These are phyloP conservation scores for Penicillium sp. DNA, from an alignment of 2,329 filamentous ascomycete genomes.

Conservation along the genomic window DNA sequence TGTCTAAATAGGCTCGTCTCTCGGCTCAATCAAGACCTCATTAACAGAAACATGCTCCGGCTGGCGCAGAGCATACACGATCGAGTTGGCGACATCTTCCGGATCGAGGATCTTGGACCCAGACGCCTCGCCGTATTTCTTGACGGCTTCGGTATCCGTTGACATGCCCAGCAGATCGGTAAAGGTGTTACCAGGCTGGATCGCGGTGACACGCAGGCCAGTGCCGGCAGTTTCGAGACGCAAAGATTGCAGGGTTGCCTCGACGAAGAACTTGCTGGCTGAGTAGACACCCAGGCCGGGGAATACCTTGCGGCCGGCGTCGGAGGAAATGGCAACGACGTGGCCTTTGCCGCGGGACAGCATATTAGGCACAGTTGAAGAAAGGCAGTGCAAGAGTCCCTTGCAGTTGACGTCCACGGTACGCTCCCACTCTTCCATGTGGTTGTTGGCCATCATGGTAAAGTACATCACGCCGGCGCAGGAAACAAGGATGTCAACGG, in stretches of 20 bases:
- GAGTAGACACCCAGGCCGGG: constrained; percentile 77
- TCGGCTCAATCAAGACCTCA: constrained; percentile 70
- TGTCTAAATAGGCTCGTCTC: constrained; percentile 64
- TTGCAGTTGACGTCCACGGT: constrained; percentile 86
- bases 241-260: constrained; percentile 69
- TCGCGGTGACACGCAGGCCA: constrained; percentile 64
- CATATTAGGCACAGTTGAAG: constrained; percentile 65
- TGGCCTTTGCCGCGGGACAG: constrained; percentile 63
- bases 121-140: constrained; percentile 70
- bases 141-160: constrained; percentile 67
- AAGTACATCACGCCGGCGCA: constrained; percentile 86
- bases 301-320: constrained; percentile 75
- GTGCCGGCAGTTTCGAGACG: constrained; percentile 69
- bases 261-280: constrained; percentile 78
- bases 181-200: constrained; percentile 71
- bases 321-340: constrained; percentile 74
- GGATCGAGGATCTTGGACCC: constrained; percentile 70
- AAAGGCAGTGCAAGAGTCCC: constrained; percentile 66
- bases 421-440: constrained; percentile 70
- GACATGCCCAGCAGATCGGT: constrained; percentile 70
- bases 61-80: constrained; percentile 69
- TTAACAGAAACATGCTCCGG: constrained; percentile 72
- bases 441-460: constrained; percentile 74
- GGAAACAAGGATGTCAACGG: constrained; percentile 70
- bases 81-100: constrained; percentile 64